Conservation (phyloP, 306 rosid genomes). For the Ochetophila trinervis region DNA sequence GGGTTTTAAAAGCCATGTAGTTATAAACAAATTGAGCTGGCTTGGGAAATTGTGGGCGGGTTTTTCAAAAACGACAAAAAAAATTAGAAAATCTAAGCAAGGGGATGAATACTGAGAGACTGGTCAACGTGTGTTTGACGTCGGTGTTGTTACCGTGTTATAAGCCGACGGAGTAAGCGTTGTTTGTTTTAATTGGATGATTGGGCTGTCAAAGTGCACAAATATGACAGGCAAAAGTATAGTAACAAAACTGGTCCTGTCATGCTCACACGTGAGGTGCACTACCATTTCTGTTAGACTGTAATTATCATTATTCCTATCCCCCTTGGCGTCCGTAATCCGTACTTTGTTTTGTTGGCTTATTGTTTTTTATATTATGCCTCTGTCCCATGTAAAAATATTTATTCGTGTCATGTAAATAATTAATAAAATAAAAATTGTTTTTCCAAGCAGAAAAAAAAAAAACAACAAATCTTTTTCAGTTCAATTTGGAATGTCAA, state of each 20-base stretch:
- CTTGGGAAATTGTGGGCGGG: constrained; percentile 8
- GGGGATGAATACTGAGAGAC: neutral
- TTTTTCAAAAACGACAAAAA: neutral
- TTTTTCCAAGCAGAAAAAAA: too few species aligned
- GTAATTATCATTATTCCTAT: neutral
- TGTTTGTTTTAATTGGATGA: constrained; percentile 5
- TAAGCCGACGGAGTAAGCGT: neutral
- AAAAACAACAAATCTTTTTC: too few species aligned
- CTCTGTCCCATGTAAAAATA: too few species aligned
- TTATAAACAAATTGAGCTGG: neutral
- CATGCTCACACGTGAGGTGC: constrained; percentile 46
- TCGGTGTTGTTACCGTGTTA: neutral
- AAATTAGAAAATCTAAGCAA: neutral
- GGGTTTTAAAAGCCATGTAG: constrained; percentile 1
- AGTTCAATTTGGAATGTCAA: too few species aligned
- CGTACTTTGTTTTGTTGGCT: constrained; percentile 12
- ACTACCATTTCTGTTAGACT: constrained; percentile 7
- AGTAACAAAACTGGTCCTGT: constrained; percentile 14
- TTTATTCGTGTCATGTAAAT: too few species aligned
- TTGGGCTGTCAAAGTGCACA: neutral
- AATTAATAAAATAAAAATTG: too few species aligned
- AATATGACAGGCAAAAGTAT: neutral
- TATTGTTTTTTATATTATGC: too few species aligned
- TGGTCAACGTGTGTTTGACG: neutral
- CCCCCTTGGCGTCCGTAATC: constrained; percentile 5